A percentile compares a stretch with the other conserved stretches of the same genome.
These are phyloP conservation scores for Aschersonia sp. DNA, from an alignment of 2,329 filamentous ascomycete species.

Conservation along the genomic window DNA sequence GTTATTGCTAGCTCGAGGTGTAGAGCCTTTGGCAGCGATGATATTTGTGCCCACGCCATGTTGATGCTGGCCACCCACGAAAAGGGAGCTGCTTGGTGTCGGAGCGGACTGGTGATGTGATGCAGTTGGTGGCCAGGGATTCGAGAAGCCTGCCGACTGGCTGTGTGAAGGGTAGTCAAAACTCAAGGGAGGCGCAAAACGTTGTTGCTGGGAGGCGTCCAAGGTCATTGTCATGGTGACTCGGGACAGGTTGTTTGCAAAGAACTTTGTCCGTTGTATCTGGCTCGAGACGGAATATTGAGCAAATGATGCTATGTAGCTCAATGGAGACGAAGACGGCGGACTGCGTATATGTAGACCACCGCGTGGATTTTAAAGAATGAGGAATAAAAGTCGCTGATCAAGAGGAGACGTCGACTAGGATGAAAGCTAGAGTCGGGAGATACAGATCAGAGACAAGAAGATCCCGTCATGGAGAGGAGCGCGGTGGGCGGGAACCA, in stretches of 20 bases:
- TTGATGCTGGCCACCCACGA: conserved; percentile 37
- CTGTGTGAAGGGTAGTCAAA: conserved; percentile 53
- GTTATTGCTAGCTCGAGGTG: conserved; percentile 42
- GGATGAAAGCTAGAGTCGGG: conserved; percentile 8
- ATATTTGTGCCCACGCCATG: conserved; percentile 38
- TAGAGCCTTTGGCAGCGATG: conserved; percentile 27
- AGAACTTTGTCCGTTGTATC: conserved; percentile 6
- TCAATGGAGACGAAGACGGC: background rate
- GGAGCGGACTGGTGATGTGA: conserved; percentile 27
- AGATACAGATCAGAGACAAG: conserved; percentile 25
- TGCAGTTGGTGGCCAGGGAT: conserved; percentile 63
- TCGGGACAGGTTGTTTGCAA: conserved; percentile 29
- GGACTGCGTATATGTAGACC: too few species aligned
- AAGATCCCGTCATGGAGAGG: conserved; percentile 16
- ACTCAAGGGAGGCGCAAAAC: conserved; percentile 57
- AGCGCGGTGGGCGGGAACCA: conserved; percentile 15
- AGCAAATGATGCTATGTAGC: background rate
- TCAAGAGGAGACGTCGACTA: too few species aligned
- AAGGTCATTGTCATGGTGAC: conserved; percentile 85
- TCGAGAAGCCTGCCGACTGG: conserved; percentile 64
- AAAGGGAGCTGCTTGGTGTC: conserved; percentile 45
- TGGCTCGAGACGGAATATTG: background rate
- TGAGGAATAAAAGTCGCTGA: too few species aligned
- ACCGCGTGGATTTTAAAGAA: too few species aligned
- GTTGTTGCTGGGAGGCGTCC: conserved; percentile 66